Conservation (phyloP, 2,329 filamentous ascomycete species). For the Knoxdaviesia proteae region DNA sequence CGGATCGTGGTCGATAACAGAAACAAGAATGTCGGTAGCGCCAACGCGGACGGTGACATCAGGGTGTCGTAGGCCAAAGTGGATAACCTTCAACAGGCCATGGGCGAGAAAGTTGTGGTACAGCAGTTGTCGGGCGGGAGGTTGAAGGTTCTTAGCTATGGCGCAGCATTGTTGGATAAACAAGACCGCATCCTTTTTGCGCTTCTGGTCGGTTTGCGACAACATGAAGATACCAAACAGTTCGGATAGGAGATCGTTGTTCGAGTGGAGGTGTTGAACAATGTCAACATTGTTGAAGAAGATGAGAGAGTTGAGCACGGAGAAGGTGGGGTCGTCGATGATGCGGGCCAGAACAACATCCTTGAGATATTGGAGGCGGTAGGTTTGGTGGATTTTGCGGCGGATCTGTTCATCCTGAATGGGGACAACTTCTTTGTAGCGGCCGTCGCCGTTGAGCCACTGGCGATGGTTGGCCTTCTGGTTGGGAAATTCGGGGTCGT, state of each 20-base stretch:
- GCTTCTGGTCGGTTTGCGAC: conserved; percentile 39
- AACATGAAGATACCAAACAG: conserved; percentile 70
- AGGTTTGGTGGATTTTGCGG: conserved; percentile 89
- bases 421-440: conserved; percentile 88
- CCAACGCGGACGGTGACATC: conserved; percentile 77
- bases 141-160: conserved; percentile 86
- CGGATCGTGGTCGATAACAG: conserved; percentile 88
- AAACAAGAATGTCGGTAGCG: conserved; percentile 80
- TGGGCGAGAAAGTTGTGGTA: conserved; percentile 81
- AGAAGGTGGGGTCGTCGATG: conserved; percentile 92
- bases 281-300: conserved; percentile 99
- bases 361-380: conserved; percentile 88
- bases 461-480: conserved; percentile 95
- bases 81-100: conserved; percentile 74
- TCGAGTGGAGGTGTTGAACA: conserved; percentile 78
- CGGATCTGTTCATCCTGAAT: conserved; percentile 68
- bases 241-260: conserved; percentile 57
- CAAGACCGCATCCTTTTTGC: conserved; percentile 82
- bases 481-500: conserved; percentile 91
- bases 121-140: conserved; percentile 55
- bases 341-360: conserved; percentile 96
- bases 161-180: conserved; percentile 94
- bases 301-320: conserved; percentile 89
- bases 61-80: conserved; percentile 69
- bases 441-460: conserved; percentile 71